Evolutionary conservation across 2,329 filamentous ascomycete species (phyloP).

Genomic region (Cordyceps fumosorosea): DNA sequence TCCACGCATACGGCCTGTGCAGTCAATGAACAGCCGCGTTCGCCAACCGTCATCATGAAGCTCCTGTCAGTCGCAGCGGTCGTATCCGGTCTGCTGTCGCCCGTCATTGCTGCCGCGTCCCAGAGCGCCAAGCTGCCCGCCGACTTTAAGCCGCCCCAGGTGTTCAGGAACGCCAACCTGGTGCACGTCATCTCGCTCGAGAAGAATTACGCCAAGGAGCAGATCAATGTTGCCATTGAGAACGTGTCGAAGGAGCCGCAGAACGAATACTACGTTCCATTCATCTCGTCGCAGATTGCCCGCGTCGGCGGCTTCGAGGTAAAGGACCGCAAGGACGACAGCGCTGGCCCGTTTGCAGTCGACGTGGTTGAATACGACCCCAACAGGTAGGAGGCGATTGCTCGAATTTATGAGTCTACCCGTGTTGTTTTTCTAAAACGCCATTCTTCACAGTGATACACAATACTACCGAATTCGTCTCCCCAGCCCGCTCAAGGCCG

Average conservation of each 20-base stretch:
- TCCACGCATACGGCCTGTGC: constrained; percentile 18
- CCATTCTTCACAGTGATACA: constrained; percentile 44
- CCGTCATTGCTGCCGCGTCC: constrained; percentile 34
- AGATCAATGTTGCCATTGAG: constrained; percentile 88
- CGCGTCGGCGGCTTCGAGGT: constrained; percentile 83
- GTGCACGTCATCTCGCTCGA: constrained; percentile 87
- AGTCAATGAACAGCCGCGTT: constrained; percentile 28
- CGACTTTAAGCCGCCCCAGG: constrained; percentile 76
- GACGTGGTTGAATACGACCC: constrained; percentile 60
- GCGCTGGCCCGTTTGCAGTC: constrained; percentile 59
- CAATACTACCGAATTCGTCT: constrained; percentile 84
- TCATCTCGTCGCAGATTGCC: constrained; percentile 67
- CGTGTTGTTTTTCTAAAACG: constrained; percentile 14
- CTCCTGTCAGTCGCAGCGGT: constrained; percentile 46
- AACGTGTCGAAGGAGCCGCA: constrained; percentile 76
- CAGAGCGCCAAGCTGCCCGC: constrained; percentile 51
- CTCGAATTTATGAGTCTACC: neutral
- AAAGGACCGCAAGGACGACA: constrained; percentile 78
- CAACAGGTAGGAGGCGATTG: constrained; percentile 41
- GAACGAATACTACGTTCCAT: constrained; percentile 85
- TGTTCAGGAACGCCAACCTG: constrained; percentile 90
- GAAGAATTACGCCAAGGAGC: constrained; percentile 85
- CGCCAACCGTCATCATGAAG: constrained; percentile 32
- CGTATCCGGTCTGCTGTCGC: constrained; percentile 51
- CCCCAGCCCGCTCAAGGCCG: constrained; percentile 66